These are phyloP conservation scores for Macrocybe gigantea DNA, from an alignment of 768 basidiomycete genomes.

Conservation along the genomic window DNA sequence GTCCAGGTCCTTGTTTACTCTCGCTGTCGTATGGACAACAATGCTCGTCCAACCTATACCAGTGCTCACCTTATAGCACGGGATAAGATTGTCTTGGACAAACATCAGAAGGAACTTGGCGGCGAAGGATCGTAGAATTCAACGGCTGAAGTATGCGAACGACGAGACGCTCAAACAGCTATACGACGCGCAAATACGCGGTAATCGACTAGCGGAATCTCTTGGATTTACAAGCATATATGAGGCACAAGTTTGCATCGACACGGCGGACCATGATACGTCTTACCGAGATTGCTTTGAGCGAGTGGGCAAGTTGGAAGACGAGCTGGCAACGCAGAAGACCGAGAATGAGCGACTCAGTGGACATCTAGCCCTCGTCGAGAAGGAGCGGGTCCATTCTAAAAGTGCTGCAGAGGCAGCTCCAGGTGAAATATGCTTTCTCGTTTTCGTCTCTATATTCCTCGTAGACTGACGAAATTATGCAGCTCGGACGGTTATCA, in stretches of 20 bases:
- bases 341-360: conserved; percentile 18
- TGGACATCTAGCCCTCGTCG: conserved; percentile 12
- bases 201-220: conserved; percentile 28
- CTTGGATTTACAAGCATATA: conserved; percentile 39
- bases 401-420: too few relatives aligned
- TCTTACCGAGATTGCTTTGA: conserved; percentile 31
- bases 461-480: too few relatives aligned
- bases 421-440: too few relatives aligned
- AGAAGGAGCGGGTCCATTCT: conserved; percentile 15
- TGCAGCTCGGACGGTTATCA: too few relatives aligned
- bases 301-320: conserved; percentile 26
- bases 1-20: too few relatives aligned
- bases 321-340: conserved; percentile 15
- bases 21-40: too few relatives aligned
- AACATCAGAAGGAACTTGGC: conserved; percentile 27
- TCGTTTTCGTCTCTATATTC: too few relatives aligned
- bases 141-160: conserved; percentile 25
- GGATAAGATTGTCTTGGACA: conserved; percentile 29
- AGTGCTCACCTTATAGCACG: conserved; percentile 27
- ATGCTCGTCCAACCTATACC: conserved; percentile 15
- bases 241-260: conserved; percentile 36
- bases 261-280: conserved; percentile 25
- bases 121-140: conserved; percentile 21
- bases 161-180: conserved; percentile 31
- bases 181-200: conserved; percentile 30